Conservation (phyloP, 805 yeast genomes). For the Dipodascus geniculatus region DNA sequence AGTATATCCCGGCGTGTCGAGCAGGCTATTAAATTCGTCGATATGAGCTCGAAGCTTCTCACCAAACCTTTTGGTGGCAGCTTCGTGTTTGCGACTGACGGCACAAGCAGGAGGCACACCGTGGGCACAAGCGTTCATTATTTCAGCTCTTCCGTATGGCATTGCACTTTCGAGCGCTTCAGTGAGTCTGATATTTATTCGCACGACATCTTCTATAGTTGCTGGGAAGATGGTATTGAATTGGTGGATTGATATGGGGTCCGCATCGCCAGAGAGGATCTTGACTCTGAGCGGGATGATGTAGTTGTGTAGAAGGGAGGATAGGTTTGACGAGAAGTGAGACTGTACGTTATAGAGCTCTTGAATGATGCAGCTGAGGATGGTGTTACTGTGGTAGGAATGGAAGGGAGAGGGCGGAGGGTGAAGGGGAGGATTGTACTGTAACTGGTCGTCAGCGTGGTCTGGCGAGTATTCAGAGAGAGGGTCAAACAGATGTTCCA, state of each 20-base stretch:
- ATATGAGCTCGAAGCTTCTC: slow-evolving; percentile 26
- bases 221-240: slow-evolving; percentile 83
- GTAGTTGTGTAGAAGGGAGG: slow-evolving; percentile 64
- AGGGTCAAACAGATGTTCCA: slow-evolving; percentile 84
- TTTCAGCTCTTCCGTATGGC: slow-evolving; percentile 62
- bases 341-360: slow-evolving; percentile 56
- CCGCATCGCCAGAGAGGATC: slow-evolving; percentile 43
- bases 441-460: slow-evolving; percentile 45
- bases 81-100: slow-evolving; percentile 89
- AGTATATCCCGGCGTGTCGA: not conserved
- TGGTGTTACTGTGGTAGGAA: slow-evolving; percentile 24
- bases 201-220: slow-evolving; percentile 87
- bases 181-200: slow-evolving; percentile 75
- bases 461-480: slow-evolving; percentile 88
- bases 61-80: slow-evolving; percentile 64
- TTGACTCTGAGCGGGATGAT: slow-evolving; percentile 66
- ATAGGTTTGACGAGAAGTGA: slow-evolving; percentile 57
- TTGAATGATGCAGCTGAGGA: slow-evolving; percentile 41
- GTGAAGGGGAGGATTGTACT: slow-evolving; percentile 48
- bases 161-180: slow-evolving; percentile 60
- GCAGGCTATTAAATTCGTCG: not conserved
- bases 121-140: slow-evolving; percentile 66
- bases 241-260: slow-evolving; percentile 44
- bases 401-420: slow-evolving; percentile 19
- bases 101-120: slow-evolving; percentile 87